phyloP scores from a whole-genome alignment of 768 basidiomycete species.

The Lactarius indigo region DNA sequence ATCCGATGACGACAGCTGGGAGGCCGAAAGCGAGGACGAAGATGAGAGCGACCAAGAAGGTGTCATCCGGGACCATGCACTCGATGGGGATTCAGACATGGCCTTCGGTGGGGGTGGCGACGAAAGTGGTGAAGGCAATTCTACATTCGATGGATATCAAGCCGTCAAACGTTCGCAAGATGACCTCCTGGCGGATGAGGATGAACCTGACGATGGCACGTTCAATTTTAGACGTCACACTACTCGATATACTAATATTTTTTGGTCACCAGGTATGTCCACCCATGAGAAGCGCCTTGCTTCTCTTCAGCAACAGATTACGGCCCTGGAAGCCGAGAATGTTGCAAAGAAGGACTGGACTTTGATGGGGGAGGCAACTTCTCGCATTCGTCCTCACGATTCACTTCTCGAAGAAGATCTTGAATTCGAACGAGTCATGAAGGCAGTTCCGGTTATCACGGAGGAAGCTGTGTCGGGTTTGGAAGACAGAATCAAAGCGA shows the following conservation, averaged over 20 bases:
- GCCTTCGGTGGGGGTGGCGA: conserved; percentile 17
- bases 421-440: conserved; percentile 89
- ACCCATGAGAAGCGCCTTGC: conserved; percentile 78
- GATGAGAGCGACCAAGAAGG: conserved; percentile 5
- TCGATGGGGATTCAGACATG: conserved; percentile 30
- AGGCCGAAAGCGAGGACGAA: conserved; percentile 26
- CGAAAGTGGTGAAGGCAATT: conserved; percentile 30
- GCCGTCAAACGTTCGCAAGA: conserved; percentile 69
- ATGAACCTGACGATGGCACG: conserved; percentile 38
- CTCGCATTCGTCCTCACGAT: conserved; percentile 82
- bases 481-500: conserved; percentile 86
- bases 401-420: conserved; percentile 90
- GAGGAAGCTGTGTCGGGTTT: conserved; percentile 78
- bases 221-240: background rate
- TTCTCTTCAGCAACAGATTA: conserved; percentile 73
- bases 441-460: conserved; percentile 83
- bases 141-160: conserved; percentile 34
- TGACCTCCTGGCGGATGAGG: conserved; percentile 77
- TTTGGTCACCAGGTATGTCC: conserved; percentile 51
- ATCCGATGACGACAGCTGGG: conserved; percentile 30
- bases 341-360: conserved; percentile 90
- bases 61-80: background rate
- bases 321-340: conserved; percentile 80
- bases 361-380: conserved; percentile 84
- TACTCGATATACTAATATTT: conserved; percentile 1